These are phyloP conservation scores for Orbilia javanica DNA, from an alignment of 2,329 filamentous ascomycete genomes.

Conservation along the genomic window DNA sequence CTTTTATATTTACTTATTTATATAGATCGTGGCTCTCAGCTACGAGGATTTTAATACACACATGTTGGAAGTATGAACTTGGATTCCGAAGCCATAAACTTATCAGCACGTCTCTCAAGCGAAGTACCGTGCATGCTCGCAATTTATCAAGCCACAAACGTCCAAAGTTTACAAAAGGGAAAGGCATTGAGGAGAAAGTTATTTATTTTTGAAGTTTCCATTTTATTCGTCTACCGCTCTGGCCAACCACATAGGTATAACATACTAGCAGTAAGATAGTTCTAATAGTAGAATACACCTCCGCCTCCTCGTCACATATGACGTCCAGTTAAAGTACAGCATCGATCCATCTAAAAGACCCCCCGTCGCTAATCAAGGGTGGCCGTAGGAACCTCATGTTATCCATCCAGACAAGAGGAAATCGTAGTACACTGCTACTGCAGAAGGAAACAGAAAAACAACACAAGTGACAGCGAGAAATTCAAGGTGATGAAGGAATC, in stretches of 20 bases:
- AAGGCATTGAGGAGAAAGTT: neutral
- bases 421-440: constrained; percentile 7
- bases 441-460: neutral
- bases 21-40: too few relatives aligned
- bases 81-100: too few relatives aligned
- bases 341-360: neutral
- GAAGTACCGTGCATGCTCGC: too few relatives aligned
- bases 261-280: neutral
- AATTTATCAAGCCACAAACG: too few relatives aligned
- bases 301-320: neutral
- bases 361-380: neutral
- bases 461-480: neutral
- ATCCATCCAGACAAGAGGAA: neutral
- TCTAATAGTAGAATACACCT: constrained; percentile 6
- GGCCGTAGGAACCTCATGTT: neutral
- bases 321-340: neutral
- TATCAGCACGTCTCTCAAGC: too few relatives aligned
- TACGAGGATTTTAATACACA: too few relatives aligned
- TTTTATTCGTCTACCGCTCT: neutral
- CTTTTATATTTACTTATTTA: too few relatives aligned
- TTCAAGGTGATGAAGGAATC: neutral
- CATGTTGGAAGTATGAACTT: too few relatives aligned
- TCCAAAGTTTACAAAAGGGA: neutral
- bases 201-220: neutral
- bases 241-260: neutral